Conservation (phyloP, 1,284 basidiomycete species). For the Moesziomyces globuligerus region DNA sequence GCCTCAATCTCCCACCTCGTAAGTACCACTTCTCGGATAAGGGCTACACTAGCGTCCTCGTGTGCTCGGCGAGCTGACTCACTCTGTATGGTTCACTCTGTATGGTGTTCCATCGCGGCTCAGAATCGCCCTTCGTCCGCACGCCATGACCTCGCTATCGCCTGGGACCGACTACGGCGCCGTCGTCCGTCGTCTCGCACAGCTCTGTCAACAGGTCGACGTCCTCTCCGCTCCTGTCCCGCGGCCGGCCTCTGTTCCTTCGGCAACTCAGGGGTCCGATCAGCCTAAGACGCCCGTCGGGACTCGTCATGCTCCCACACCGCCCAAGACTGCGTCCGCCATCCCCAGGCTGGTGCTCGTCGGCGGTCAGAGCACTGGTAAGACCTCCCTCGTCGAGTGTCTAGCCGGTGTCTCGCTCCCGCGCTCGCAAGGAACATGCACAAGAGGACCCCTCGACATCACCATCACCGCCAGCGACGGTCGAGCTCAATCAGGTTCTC, state of each 20-base stretch:
- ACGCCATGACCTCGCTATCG: not conserved
- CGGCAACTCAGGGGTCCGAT: no score
- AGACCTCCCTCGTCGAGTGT: constrained; percentile 31
- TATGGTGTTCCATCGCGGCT: no score
- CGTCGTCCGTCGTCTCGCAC: constrained; percentile 12
- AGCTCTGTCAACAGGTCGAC: constrained; percentile 16
- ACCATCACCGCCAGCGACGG: constrained; percentile 10
- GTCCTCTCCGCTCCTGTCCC: constrained; percentile 14
- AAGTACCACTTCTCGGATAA: no score
- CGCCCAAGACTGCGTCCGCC: not conserved
- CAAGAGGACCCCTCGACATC: constrained; percentile 26
- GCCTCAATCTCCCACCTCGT: no score
- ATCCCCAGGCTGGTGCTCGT: constrained; percentile 21
- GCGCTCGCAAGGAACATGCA: constrained; percentile 20
- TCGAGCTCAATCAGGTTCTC: no score
- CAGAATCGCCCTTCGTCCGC: no score
- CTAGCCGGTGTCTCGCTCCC: constrained; percentile 27
- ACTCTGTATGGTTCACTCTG: no score
- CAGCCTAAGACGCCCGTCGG: no score
- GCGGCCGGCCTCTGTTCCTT: not conserved
- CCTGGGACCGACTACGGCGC: constrained; percentile 12
- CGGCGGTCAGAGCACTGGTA: constrained; percentile 27
- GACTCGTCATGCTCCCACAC: no score
- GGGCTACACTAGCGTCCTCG: no score
- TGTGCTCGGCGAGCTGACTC: no score